Percentiles rank a stretch among this genome's conserved stretches.
These are phyloP conservation scores for Boletellus emodensis DNA, from an alignment of 768 basidiomycete genomes.

Conservation along the genomic window DNA sequence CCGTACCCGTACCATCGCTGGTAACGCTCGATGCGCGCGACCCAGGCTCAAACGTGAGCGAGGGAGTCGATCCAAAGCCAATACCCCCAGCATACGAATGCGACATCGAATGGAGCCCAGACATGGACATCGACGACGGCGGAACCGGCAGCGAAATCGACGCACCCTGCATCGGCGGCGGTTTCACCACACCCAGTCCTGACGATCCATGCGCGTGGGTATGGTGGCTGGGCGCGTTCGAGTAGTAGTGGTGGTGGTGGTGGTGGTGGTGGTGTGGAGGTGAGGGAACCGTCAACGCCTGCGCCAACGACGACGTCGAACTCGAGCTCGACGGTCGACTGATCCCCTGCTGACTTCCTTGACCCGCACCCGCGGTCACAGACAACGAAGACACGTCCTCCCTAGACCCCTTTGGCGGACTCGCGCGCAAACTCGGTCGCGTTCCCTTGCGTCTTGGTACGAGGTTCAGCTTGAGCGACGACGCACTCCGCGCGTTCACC, in stretches of 20 bases:
- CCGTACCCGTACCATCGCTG: slow-evolving; percentile 31
- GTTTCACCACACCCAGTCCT: slow-evolving; percentile 12
- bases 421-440: slow-evolving; percentile 14
- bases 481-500: slow-evolving; percentile 63
- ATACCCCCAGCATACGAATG: slow-evolving; percentile 4
- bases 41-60: slow-evolving; percentile 20
- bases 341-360: slow-evolving; percentile 19
- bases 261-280: background rate
- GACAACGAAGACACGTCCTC: too few species aligned
- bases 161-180: slow-evolving; percentile 24
- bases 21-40: slow-evolving; percentile 31
- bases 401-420: slow-evolving; percentile 4
- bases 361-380: background rate
- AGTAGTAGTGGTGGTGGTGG: background rate
- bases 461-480: slow-evolving; percentile 56
- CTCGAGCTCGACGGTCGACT: slow-evolving; percentile 38
- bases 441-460: slow-evolving; percentile 39
- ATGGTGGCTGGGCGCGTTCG: too few species aligned
- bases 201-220: slow-evolving; percentile 1
- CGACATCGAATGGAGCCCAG: slow-evolving; percentile 7
- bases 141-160: slow-evolving; percentile 36
- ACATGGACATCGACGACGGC: slow-evolving; percentile 12
- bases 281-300: slow-evolving; percentile 35
- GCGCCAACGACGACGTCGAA: slow-evolving; percentile 37
- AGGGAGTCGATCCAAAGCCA: slow-evolving; percentile 3